phyloP scores from a whole-genome alignment of 306 rosid genomes.

The Vigna unguiculata region DNA sequence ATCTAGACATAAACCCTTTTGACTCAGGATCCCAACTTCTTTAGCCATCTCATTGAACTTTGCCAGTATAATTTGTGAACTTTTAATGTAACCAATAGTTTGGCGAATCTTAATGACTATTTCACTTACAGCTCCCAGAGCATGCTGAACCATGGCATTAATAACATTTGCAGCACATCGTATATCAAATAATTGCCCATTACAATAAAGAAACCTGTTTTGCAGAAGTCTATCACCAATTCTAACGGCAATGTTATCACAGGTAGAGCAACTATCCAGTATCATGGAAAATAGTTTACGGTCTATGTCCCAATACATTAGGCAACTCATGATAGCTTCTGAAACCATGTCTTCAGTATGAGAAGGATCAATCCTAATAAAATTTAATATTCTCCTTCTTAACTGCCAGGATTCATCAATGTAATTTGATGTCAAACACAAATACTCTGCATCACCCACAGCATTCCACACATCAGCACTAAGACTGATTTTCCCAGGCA shows the following conservation, averaged over 20 bases:
- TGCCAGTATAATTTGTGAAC: conserved; percentile 67
- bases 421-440: conserved; percentile 90
- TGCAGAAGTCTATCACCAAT: conserved; percentile 83
- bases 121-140: conserved; percentile 64
- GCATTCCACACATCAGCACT: conserved; percentile 87
- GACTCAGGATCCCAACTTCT: conserved; percentile 71
- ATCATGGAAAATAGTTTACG: conserved; percentile 90
- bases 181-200: conserved; percentile 89
- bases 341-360: conserved; percentile 83
- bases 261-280: conserved; percentile 72
- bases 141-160: conserved; percentile 57
- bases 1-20: conserved; percentile 67
- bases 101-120: conserved; percentile 67
- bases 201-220: conserved; percentile 85
- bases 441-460: conserved; percentile 60
- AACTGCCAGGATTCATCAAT: conserved; percentile 93
- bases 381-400: conserved; percentile 79
- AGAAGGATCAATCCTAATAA: conserved; percentile 75
- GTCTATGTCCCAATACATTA: conserved; percentile 99
- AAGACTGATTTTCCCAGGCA: conserved; percentile 93
- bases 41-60: conserved; percentile 76
- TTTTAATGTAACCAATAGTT: conserved; percentile 69
- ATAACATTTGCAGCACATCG: conserved; percentile 72
- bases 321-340: conserved; percentile 75
- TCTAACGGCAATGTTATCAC: conserved; percentile 66